phyloP scores from a whole-genome alignment of 345 rosid species.

The Euclidium syriacum region DNA sequence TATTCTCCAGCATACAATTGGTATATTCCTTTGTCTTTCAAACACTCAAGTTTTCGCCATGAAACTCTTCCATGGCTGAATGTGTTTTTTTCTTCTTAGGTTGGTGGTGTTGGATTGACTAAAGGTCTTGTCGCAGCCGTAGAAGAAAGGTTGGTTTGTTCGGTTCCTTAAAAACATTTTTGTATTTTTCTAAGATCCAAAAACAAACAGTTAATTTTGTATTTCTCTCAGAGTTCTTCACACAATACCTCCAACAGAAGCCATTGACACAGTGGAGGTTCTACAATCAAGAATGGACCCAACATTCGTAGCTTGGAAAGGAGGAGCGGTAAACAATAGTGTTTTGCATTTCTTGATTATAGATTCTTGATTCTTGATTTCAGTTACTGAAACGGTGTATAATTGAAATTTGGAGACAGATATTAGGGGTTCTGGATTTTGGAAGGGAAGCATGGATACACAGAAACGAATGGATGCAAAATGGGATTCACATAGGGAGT shows the following conservation, averaged over 20 bases:
- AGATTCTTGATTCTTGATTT: neutral
- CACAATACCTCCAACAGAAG: conserved; percentile 88
- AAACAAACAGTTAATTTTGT: neutral
- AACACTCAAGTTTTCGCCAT: neutral
- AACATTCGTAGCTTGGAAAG: conserved; percentile 71
- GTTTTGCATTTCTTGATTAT: neutral
- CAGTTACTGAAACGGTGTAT: neutral
- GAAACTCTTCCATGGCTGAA: neutral
- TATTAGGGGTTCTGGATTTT: conserved; percentile 76
- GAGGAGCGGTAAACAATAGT: conserved; percentile 66
- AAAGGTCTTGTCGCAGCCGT: conserved; percentile 61
- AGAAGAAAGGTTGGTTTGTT: conserved; percentile 74
- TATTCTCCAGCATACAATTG: conserved; percentile 84
- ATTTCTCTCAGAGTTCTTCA: conserved; percentile 91
- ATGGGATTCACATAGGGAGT: conserved; percentile 68
- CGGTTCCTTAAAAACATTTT: neutral
- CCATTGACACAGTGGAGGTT: conserved; percentile 50
- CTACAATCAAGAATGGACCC: conserved; percentile 74
- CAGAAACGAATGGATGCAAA: conserved; percentile 77
- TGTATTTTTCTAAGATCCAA: neutral
- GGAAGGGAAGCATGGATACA: conserved; percentile 92
- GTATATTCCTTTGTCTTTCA: conserved; percentile 34
- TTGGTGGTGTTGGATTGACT: conserved; percentile 92
- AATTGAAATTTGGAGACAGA: conserved; percentile 34
- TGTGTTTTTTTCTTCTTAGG: conserved; percentile 32